These are phyloP conservation scores for Camellia japonica DNA, from an alignment of 148 eudicot genomes.

Conservation along the genomic window DNA sequence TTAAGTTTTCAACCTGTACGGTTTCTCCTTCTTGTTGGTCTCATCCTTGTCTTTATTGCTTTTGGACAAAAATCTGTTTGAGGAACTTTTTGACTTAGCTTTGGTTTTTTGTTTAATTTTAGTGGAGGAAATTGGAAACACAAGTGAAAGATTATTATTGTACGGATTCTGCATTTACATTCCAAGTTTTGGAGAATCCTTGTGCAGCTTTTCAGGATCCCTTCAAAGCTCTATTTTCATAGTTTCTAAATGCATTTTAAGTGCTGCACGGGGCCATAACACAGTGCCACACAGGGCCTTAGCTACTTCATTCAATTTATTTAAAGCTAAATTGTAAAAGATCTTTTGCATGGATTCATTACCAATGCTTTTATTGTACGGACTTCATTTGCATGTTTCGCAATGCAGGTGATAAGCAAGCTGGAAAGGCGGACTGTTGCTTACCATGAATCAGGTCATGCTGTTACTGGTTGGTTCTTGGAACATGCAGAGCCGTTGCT, in stretches of 20 bases:
- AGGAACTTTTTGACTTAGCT: too few species aligned
- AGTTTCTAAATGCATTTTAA: not conserved
- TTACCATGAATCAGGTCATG: constrained; percentile 96
- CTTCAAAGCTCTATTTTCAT: not conserved
- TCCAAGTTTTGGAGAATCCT: not conserved
- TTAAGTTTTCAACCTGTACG: not conserved
- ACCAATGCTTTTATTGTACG: not conserved
- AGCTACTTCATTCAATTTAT: not conserved
- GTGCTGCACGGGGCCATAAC: not conserved
- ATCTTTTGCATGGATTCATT: not conserved
- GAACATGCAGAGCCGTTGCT: constrained; percentile 95
- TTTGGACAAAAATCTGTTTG: not conserved
- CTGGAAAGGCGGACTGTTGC: constrained; percentile 89
- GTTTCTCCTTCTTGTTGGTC: not conserved
- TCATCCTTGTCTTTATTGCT: not conserved
- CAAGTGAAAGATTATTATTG: too few species aligned
- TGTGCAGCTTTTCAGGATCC: not conserved
- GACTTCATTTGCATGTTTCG: not conserved
- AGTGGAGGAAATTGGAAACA: too few species aligned
- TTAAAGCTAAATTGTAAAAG: not conserved
- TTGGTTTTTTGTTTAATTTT: too few species aligned
- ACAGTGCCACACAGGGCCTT: not conserved
- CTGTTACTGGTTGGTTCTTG: constrained; percentile 95
- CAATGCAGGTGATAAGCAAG: constrained; percentile 85
- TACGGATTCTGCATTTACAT: not conserved